Base-by-base conservation (phyloP, 2,329 filamentous ascomycete species). In the Purpureocillium takamizusanense region DNA sequence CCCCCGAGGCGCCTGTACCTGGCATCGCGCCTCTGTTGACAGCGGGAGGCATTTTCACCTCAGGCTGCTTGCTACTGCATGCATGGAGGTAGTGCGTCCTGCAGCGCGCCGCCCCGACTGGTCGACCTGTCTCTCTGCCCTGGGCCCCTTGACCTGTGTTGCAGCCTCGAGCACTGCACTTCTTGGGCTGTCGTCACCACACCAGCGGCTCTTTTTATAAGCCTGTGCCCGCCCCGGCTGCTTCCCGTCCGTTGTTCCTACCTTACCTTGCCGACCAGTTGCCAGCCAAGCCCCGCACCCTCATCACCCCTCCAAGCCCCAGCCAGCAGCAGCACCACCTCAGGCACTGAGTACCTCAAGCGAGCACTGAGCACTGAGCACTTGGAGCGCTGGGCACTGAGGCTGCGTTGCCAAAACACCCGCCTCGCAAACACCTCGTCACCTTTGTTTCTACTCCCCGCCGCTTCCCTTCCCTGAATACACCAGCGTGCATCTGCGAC, bases 31-130 rank as follows among this genome's bases (percentile, higher is more conserved):
- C 16, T 12, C 28, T 17, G 27, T 31, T 27, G 38, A 28, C 28
- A 18, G 28, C 33, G 29, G 38, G 38, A 39, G 38, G 38, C 38
- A 39, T 39, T 39, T 39, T 39, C 38, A 36, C 27, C 38, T 35
- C 38, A 31, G 33, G 18, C 33, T 39, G 33, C 38, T 35, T 35
- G 37, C 21, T 25, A 25, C 21, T 25, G 21, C 21, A 36, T 39
- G 38, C 38, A 39, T 39, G 38, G 33, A 35, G 21, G 21, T 36
- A 14, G 33, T 35, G 38, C 38, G 35, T 39, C 33, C 21, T 39
- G 38, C 38, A 39, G 38, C 38, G 32, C 33, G 31, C 33, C 18
- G 37, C 33, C 27, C 28, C 37, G 33, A 39, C 28, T 36, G 27
- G 37, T 25, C 21, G 10, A 6, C 6, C 21, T 25, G 21, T 25